Base-by-base conservation (phyloP, 2,329 filamentous ascomycete species). In the Trichoderma guizhouense region DNA sequence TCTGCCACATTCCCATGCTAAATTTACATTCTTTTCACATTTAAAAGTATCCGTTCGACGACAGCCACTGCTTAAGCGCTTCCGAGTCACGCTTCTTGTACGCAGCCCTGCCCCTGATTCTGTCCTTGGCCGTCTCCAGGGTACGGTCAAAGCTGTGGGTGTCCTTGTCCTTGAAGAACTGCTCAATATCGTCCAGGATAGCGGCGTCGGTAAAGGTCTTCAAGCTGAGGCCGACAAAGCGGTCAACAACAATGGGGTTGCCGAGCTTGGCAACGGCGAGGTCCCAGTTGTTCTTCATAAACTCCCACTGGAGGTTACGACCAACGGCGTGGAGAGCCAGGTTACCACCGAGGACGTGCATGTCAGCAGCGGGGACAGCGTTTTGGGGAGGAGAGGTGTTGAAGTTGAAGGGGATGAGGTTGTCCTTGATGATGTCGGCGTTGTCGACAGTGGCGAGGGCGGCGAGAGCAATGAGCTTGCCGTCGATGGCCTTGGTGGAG, bases 211-310 rank as follows among this genome's bases (percentile, higher is more conserved):
- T 89, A 80, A 97, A 98, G 79, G 93, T 92, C 77, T 89, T 89
- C 76, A 99, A 84, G 58, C 90, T 90, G 76, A 92, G 86, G 76
- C 93, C 91, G 76, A 99, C 84, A 83, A 97, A 97, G 62, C 95
- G 91, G 83, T 99, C 95, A 18, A 98, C 86, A 3, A 98, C 89
- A 34, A 98, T 92, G 74, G 94, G 92, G 83, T 98, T 98, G 55
- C 79, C 90, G 69, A 98, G 86, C 81, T 92, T 92, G 73, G 89
- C 84, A 67, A 91, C 87, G 58, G 97, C 88, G 43, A 87, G 85
- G 34, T 89, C 86, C 93, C 95, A 99, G 83, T 97, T 91, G 57
- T 88, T 86, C 83, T 95, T 93, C 78, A 98, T 88, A 82, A 92
- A 97, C 68, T 91, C 85, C 96, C 96, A 99, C 72, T 97, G 88